Evolutionary conservation across 2,329 filamentous ascomycete species (phyloP), one percentile per base, ranked within the genome.

Genomic region (Botryosphaeria dothidea): DNA sequence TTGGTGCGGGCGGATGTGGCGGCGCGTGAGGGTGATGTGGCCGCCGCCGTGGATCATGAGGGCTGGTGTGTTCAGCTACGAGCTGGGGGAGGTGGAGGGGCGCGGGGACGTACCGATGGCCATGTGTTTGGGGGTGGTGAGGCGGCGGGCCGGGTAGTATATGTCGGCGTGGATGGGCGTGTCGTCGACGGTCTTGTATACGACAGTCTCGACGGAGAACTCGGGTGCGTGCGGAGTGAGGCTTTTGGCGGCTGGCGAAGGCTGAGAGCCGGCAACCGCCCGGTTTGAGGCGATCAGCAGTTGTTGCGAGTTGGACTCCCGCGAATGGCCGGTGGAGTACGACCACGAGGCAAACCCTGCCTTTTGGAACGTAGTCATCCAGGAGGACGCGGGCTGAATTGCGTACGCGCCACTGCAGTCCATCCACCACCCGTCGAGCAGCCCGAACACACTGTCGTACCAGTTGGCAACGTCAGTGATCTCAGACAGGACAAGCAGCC

Each of bases 41-140:
- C 80, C 76, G 19, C 80, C 81, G 3, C 80, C 81, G 62, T 83
- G 81, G 17, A 82, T 77, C 78, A 83, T 80, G 1, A 83, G 66
- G 15, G 77, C 79, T 79, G 23, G n/a, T n/a, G n/a, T n/a, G n/a
- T n/a, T n/a, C n/a, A n/a, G n/a, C n/a, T n/a, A n/a, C n/a, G n/a
- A n/a, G n/a, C n/a, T n/a, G n/a, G n/a, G n/a, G 4, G 43, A 21
- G 36, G 36, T 15, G 36, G 36, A 11, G 4, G 36, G 5, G 3
- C 2, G 11, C 19, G 45, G 25, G 23, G 8, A 48, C 45, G 3
- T 15, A 48, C 45, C 45, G 23, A 48, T 25, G 2, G 21, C 45
- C 45, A 48, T 48, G 23, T 19, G 9, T 2, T 2, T 27, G 2
- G 45, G 13, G 8, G 21, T 21, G 3, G 45, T n/a, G n/a, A n/a